These are phyloP conservation scores for Candida taoyuanica DNA, from an alignment of 805 yeast species.

Conservation along the genomic window DNA sequence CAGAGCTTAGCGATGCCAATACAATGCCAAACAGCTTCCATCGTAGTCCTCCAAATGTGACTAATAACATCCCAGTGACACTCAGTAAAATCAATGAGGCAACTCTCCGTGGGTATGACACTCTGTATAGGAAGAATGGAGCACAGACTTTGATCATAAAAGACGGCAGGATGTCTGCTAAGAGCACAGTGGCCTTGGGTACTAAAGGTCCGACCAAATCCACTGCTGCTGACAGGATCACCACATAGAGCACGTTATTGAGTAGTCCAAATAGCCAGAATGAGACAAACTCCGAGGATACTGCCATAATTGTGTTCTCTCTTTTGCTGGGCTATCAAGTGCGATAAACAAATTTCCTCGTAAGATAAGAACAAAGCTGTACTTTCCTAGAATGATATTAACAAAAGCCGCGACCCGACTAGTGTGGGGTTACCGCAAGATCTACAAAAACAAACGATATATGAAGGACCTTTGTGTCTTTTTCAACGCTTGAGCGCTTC, in stretches of 20 bases:
- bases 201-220: slow-evolving; percentile 80
- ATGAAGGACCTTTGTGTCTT: background rate
- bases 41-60: slow-evolving; percentile 35
- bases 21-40: slow-evolving; percentile 61
- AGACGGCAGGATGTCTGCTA: slow-evolving; percentile 86
- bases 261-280: slow-evolving; percentile 84
- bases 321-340: no score
- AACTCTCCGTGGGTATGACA: slow-evolving; percentile 57
- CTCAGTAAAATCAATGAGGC: slow-evolving; percentile 53
- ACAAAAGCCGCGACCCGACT: no score
- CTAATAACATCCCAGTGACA: slow-evolving; percentile 66
- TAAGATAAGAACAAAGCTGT: no score
- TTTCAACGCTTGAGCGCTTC: slow-evolving; percentile 62
- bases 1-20: slow-evolving; percentile 80
- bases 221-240: slow-evolving; percentile 85
- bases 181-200: slow-evolving; percentile 80
- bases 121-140: slow-evolving; percentile 70
- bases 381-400: no score
- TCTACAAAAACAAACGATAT: background rate
- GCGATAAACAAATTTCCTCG: no score
- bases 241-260: slow-evolving; percentile 87
- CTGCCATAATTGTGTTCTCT: background rate
- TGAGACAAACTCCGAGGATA: slow-evolving; percentile 33
- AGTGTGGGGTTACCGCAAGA: no score
- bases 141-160: slow-evolving; percentile 65